These are phyloP conservation scores for Stylosanthes scabra DNA, from an alignment of 331 rosid species.

Conservation along the genomic window DNA sequence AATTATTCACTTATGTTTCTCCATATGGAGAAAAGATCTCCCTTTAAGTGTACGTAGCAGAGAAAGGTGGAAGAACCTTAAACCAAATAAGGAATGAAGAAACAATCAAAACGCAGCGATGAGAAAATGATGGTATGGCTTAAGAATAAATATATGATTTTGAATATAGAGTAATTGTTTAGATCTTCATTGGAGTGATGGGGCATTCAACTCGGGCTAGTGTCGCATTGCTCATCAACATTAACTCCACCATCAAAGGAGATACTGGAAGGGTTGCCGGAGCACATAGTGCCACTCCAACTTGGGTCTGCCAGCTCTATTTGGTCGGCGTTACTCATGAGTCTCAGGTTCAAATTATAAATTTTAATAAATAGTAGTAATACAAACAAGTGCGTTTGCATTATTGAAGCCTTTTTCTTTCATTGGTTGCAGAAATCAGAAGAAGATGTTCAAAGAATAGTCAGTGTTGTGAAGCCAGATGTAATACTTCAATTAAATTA, in stretches of 20 bases:
- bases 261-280: constrained; percentile 1
- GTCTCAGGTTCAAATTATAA: constrained; percentile 60
- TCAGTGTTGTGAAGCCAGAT: constrained; percentile 82
- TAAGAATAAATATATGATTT: too few species aligned
- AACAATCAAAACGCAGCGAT: too few species aligned
- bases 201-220: constrained; percentile 44
- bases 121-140: too few species aligned
- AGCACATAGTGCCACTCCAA: constrained; percentile 56
- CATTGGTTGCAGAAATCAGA: constrained; percentile 73
- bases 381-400: too few species aligned
- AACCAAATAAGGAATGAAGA: too few species aligned
- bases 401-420: constrained; percentile 2
- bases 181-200: neutral
- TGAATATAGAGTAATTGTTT: too few species aligned
- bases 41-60: too few species aligned
- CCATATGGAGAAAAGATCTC: too few species aligned
- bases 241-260: neutral
- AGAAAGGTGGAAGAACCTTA: too few species aligned
- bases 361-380: too few species aligned
- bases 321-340: constrained; percentile 89
- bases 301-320: constrained; percentile 77
- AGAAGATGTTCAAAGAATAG: constrained; percentile 79
- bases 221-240: neutral
- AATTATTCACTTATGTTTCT: too few species aligned
- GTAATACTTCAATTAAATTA: constrained; percentile 32